phyloP scores from a whole-genome alignment of 148 eudicot species.

The Vaccinium macrocarpon region DNA sequence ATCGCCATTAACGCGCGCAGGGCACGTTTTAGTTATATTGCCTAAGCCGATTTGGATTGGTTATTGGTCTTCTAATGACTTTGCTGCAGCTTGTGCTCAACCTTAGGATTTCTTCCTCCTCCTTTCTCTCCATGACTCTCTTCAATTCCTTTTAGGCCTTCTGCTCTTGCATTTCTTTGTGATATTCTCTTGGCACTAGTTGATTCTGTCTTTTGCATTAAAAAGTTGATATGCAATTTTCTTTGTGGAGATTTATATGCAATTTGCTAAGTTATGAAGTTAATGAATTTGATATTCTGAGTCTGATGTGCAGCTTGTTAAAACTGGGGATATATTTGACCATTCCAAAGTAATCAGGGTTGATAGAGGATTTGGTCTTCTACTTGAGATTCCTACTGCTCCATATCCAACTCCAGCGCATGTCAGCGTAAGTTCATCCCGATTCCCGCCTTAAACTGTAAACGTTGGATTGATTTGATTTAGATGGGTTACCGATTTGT shows the following conservation, averaged over 20 bases:
- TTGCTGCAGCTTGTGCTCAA: neutral
- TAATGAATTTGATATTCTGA: constrained; percentile 11
- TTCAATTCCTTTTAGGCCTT: neutral
- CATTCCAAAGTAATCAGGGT: constrained; percentile 70
- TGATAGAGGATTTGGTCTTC: constrained; percentile 77
- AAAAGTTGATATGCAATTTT: constrained; percentile 2
- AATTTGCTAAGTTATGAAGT: neutral
- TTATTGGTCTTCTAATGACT: neutral
- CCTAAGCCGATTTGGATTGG: neutral
- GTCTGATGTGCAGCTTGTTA: constrained; percentile 52
- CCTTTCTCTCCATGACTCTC: neutral
- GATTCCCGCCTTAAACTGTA: neutral
- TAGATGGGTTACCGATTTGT: neutral
- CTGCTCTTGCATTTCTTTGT: neutral
- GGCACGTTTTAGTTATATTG: neutral
- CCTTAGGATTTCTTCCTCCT: neutral
- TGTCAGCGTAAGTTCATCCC: constrained; percentile 62
- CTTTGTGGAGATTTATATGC: neutral
- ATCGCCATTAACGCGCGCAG: neutral
- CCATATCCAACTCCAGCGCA: constrained; percentile 84
- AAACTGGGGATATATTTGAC: constrained; percentile 77
- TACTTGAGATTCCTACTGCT: constrained; percentile 70
- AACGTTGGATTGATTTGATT: neutral
- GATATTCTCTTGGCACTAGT: neutral
- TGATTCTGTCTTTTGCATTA: constrained; percentile 5